These are phyloP conservation scores for Coemansia erecta DNA, from an alignment of 192 early-diverging fungal species.

Conservation along the genomic window DNA sequence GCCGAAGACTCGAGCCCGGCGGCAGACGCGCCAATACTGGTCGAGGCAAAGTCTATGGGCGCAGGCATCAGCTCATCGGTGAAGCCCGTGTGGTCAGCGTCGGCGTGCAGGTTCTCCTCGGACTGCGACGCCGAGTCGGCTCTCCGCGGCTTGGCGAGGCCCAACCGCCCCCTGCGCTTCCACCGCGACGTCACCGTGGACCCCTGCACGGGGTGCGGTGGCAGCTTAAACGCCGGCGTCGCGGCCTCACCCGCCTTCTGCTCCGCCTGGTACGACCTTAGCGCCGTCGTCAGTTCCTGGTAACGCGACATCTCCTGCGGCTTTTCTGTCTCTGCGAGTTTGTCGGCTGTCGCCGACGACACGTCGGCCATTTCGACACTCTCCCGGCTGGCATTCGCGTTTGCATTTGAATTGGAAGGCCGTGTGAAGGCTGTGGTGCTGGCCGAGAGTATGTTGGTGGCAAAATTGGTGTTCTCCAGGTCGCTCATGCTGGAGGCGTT, in stretches of 20 bases:
- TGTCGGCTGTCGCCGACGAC: too few species aligned
- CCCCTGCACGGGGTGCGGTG: constrained; percentile 26
- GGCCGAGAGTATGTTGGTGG: constrained; percentile 4
- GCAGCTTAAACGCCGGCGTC: constrained; percentile 48
- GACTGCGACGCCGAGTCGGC: constrained; percentile 9
- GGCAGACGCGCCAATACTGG: too few species aligned
- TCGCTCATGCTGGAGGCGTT: constrained; percentile 38
- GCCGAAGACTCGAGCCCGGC: too few species aligned
- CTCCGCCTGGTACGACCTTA: constrained; percentile 1
- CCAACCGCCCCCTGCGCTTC: constrained; percentile 42
- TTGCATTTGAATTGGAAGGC: neutral
- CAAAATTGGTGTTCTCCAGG: constrained; percentile 38
- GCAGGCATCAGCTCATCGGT: too few species aligned
- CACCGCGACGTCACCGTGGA: constrained; percentile 42
- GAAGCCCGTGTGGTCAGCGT: neutral
- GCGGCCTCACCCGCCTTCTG: constrained; percentile 4
- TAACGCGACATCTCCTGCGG: neutral
- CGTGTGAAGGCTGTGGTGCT: neutral
- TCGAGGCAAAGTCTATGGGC: constrained; percentile 18
- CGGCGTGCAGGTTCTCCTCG: constrained; percentile 18
- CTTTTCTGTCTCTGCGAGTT: too few species aligned
- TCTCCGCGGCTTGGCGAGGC: constrained; percentile 46
- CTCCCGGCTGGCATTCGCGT: neutral
- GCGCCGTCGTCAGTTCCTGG: neutral
- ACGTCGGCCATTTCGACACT: too few species aligned